phyloP scores from a whole-genome alignment of 164 flowering plant genomes.

The Hamamelis virginiana region DNA sequence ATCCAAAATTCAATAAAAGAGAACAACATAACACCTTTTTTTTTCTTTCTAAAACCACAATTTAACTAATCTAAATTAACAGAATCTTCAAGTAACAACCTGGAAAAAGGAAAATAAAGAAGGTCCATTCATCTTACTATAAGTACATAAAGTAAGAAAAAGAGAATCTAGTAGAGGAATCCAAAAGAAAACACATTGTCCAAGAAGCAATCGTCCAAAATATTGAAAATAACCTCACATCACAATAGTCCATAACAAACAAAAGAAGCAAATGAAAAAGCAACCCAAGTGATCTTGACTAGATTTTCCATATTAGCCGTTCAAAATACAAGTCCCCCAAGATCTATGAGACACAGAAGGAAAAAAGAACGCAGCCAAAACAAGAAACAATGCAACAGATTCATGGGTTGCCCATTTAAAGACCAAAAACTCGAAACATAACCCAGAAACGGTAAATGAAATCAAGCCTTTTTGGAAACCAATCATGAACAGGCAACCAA shows the following conservation, averaged over 20 bases:
- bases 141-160: constrained; percentile 5
- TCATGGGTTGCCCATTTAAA: neutral
- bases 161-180: constrained; percentile 19
- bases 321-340: constrained; percentile 7
- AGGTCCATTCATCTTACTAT: constrained; percentile 1
- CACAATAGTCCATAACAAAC: constrained; percentile 20
- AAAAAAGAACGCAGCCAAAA: neutral
- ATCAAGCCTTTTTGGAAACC: neutral
- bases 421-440: neutral
- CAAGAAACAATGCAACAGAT: constrained; percentile 8
- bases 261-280: constrained; percentile 18
- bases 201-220: constrained; percentile 31
- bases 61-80: neutral
- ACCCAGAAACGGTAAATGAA: neutral
- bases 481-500: neutral
- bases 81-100: neutral
- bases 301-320: constrained; percentile 21
- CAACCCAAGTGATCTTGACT: constrained; percentile 20
- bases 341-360: constrained; percentile 17
- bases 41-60: neutral
- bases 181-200: constrained; percentile 24
- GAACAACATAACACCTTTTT: neutral
- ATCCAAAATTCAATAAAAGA: neutral
- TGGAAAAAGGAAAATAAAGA: constrained; percentile 2
- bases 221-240: constrained; percentile 19